Evolutionary conservation across 2,329 filamentous ascomycete genomes (phyloP).

Genomic region (Dactylellina parvicollis): DNA sequence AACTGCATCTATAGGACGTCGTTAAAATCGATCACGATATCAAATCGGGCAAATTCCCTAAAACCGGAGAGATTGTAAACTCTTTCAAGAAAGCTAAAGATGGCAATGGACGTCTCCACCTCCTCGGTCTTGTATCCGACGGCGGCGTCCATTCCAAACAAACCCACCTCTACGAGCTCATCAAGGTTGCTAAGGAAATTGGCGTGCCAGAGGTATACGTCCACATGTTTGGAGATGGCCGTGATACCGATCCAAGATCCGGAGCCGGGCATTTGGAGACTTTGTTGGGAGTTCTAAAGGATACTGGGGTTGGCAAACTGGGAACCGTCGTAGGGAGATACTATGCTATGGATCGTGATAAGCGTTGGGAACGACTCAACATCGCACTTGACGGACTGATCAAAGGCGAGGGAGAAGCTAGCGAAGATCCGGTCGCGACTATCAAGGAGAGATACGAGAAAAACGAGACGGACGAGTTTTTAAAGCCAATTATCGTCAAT

Average conservation of each 20-base stretch:
- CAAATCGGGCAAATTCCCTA: slow-evolving; percentile 82
- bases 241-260: slow-evolving; percentile 97
- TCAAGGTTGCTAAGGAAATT: slow-evolving; percentile 88
- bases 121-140: slow-evolving; percentile 91
- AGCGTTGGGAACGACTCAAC: slow-evolving; percentile 97
- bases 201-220: slow-evolving; percentile 92
- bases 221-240: slow-evolving; percentile 98
- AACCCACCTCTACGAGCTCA: slow-evolving; percentile 85
- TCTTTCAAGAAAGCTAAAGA: slow-evolving; percentile 82
- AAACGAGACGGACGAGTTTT: slow-evolving; percentile 93
- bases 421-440: slow-evolving; percentile 82
- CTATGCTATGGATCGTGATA: slow-evolving; percentile 99
- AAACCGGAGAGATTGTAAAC: slow-evolving; percentile 79
- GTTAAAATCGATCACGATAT: slow-evolving; percentile 94
- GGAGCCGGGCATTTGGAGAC: slow-evolving; percentile 87
- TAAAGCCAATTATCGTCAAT: slow-evolving; percentile 95
- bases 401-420: slow-evolving; percentile 84
- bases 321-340: slow-evolving; percentile 90
- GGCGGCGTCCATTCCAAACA: slow-evolving; percentile 98
- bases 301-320: slow-evolving; percentile 85
- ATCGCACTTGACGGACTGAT: slow-evolving; percentile 87
- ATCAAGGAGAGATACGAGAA: slow-evolving; percentile 88
- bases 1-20: slow-evolving; percentile 66
- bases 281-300: slow-evolving; percentile 80
- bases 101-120: slow-evolving; percentile 89